Percentiles rank a stretch among this genome's conserved stretches.
These are phyloP conservation scores for Acmispon strigosus DNA, from an alignment of 306 rosid genomes.

Conservation along the genomic window DNA sequence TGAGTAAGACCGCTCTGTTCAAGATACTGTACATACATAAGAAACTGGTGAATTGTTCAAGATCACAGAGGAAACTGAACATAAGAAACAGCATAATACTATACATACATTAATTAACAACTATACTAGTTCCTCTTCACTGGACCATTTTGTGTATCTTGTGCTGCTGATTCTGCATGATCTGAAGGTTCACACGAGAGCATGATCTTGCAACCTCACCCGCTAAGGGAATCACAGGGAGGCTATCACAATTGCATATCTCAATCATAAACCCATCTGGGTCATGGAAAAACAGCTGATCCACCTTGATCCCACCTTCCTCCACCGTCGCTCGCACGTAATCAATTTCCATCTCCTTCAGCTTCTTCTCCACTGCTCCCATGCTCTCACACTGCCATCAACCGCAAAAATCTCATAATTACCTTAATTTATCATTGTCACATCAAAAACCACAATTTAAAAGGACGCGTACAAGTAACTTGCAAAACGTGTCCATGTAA, in stretches of 20 bases:
- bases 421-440: not conserved
- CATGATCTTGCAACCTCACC: slow-evolving; percentile 39
- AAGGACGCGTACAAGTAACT: slow-evolving; percentile 13
- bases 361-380: slow-evolving; percentile 83
- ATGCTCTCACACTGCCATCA: slow-evolving; percentile 82
- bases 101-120: not conserved
- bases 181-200: slow-evolving; percentile 28
- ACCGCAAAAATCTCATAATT: too few species aligned
- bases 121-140: not conserved
- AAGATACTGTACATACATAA: too few species aligned
- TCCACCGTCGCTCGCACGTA: slow-evolving; percentile 60
- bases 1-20: too few species aligned
- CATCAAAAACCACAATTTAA: not conserved
- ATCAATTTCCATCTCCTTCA: slow-evolving; percentile 72
- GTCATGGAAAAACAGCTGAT: slow-evolving; percentile 85
- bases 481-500: not conserved
- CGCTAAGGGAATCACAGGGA: slow-evolving; percentile 69
- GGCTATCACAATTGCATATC: slow-evolving; percentile 87
- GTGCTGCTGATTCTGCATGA: slow-evolving; percentile 31
- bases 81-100: not conserved
- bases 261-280: slow-evolving; percentile 98
- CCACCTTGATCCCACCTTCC: slow-evolving; percentile 90
- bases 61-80: not conserved
- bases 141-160: slow-evolving; percentile 23
- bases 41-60: not conserved